Conservation (phyloP, 768 basidiomycete species). For the Heimioporus sp. region DNA sequence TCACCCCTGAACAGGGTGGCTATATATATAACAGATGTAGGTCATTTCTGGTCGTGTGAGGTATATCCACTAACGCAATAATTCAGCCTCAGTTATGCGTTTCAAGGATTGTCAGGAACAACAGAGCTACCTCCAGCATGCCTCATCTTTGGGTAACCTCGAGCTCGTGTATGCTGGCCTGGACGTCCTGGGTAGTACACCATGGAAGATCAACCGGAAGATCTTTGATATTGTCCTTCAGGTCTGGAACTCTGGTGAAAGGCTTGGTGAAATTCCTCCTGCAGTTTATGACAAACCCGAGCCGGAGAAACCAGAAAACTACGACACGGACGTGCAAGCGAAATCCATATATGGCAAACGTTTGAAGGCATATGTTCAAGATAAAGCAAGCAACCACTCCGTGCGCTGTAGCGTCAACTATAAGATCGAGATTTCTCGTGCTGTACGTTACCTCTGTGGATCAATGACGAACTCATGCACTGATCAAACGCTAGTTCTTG, state of each 20-base stretch:
- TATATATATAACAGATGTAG: constrained; percentile 78
- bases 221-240: constrained; percentile 72
- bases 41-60: constrained; percentile 19
- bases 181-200: constrained; percentile 85
- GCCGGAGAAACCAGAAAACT: constrained; percentile 47
- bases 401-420: constrained; percentile 94
- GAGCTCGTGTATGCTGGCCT: constrained; percentile 87
- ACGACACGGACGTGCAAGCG: constrained; percentile 52
- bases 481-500: constrained; percentile 56
- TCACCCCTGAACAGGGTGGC: constrained; percentile 71
- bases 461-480: background rate
- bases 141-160: constrained; percentile 69
- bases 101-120: constrained; percentile 91
- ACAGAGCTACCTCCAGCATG: constrained; percentile 69
- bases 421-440: constrained; percentile 92
- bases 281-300: constrained; percentile 62
- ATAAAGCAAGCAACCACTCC: constrained; percentile 81
- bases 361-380: constrained; percentile 52
- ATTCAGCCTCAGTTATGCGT: constrained; percentile 75
- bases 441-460: constrained; percentile 49
- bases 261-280: constrained; percentile 83
- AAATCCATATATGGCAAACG: constrained; percentile 54
- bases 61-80: background rate
- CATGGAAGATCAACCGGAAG: constrained; percentile 83
- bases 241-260: constrained; percentile 86